These are phyloP conservation scores for Debaryomyces fabryi DNA, from an alignment of 1,139 yeast genomes.

Conservation along the genomic window DNA sequence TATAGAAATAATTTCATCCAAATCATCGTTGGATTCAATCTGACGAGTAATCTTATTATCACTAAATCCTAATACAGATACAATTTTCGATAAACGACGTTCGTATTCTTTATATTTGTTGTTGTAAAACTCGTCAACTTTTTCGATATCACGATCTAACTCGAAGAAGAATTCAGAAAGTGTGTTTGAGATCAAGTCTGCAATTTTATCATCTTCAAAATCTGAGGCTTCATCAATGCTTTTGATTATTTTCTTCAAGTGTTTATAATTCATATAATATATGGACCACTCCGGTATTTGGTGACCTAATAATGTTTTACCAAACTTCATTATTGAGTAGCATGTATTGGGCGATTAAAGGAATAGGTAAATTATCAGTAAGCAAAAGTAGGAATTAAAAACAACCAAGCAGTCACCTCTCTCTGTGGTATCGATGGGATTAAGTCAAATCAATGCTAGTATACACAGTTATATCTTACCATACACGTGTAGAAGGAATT, in stretches of 20 bases:
- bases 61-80: constrained; percentile 34
- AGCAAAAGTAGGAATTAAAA: not conserved
- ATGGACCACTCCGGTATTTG: constrained; percentile 93
- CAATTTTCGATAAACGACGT: constrained; percentile 60
- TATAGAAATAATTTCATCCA: constrained; percentile 76
- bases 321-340: constrained; percentile 67
- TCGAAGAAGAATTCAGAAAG: constrained; percentile 74
- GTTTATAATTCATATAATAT: constrained; percentile 84
- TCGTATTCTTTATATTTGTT: constrained; percentile 73
- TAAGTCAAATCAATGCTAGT: not conserved
- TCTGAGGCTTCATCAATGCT: constrained; percentile 31
- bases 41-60: constrained; percentile 31
- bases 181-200: constrained; percentile 33
- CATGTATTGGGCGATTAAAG: not conserved
- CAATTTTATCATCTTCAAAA: constrained; percentile 32
- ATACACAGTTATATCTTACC: not conserved
- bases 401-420: not conserved
- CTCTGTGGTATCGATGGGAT: not conserved
- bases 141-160: constrained; percentile 79
- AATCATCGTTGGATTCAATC: constrained; percentile 57
- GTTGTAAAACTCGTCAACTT: constrained; percentile 78
- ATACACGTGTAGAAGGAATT: constrained; percentile 3
- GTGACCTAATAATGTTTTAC: constrained; percentile 76
- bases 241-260: constrained; percentile 78
- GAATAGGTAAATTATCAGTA: not conserved